These are phyloP conservation scores for Microcyclospora pomicola DNA, from an alignment of 2,329 filamentous ascomycete species.

Conservation along the genomic window DNA sequence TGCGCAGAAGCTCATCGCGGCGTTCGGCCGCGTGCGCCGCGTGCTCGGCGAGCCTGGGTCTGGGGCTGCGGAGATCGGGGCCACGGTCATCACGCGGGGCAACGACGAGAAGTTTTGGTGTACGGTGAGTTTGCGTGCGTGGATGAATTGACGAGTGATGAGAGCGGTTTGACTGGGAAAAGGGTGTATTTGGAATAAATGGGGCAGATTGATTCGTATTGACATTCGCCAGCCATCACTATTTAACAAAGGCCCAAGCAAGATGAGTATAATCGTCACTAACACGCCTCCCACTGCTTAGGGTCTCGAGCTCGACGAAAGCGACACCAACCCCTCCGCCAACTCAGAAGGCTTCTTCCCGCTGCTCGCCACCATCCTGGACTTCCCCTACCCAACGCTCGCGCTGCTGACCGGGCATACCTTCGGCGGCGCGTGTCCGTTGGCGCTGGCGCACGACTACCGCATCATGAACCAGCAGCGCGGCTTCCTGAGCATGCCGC, in stretches of 20 bases:
- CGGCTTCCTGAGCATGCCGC: constrained; percentile 38
- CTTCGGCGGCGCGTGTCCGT: constrained; percentile 36
- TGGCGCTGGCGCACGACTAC: constrained; percentile 35
- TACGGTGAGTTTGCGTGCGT: constrained; percentile 19
- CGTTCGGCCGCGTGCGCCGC: constrained; percentile 34
- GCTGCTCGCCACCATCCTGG: constrained; percentile 22
- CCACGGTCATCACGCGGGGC: constrained; percentile 40
- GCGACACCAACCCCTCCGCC: constrained; percentile 21
- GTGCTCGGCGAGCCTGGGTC: constrained; percentile 24
- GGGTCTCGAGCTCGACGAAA: constrained; percentile 24
- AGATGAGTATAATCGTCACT: not conserved
- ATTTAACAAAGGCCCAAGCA: not conserved
- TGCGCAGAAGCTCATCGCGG: constrained; percentile 39
- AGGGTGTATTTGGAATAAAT: too few relatives aligned
- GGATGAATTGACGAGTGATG: not conserved
- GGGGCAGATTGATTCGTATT: too few relatives aligned
- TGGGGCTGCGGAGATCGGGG: constrained; percentile 28
- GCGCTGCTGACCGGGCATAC: constrained; percentile 36
- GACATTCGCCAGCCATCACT: not conserved
- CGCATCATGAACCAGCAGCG: constrained; percentile 35
- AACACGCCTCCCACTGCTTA: constrained; percentile 3
- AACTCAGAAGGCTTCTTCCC: constrained; percentile 25
- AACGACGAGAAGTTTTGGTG: constrained; percentile 40
- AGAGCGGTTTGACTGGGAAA: too few relatives aligned
- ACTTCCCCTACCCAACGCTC: constrained; percentile 31